Evolutionary conservation across 768 basidiomycete species (phyloP), one percentile per base, ranked within the genome.

Genomic region (Fomitopsis pulvina): DNA sequence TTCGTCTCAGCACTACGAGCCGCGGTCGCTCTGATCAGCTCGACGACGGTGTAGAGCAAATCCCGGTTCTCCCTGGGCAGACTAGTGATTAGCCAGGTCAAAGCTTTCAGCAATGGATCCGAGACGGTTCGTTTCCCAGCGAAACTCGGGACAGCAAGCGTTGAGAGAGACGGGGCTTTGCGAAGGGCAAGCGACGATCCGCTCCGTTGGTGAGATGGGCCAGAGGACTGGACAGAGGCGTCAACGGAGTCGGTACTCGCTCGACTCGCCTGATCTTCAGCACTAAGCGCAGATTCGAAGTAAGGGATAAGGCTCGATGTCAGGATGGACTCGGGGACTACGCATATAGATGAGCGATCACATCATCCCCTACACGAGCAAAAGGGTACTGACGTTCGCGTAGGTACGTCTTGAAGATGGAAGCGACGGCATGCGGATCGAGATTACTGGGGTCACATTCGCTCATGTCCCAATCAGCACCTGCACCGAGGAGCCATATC

Each of bases 381-480:
- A 58, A 29, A 42, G 27, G 28, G 20, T 6, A 76, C 93, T 72
- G 68, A 95, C 93, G 71, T 77, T 96, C 92, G 50, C 94, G 85
- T 38, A 97, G 72, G 64, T 83, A 97, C 1, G 90, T 85, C 66
- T 95, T 96, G 71, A 95, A 96, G 26, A 95, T 71, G 22, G 90
- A 89, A 18, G 93, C 84, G 6, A 97, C 93, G 1, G 92, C 90
- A 65, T 97, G 92, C 41, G 94, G 94, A 62, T 97, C 94, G 29
- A 97, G 69, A 60, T 97, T 92, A 7, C 87, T 81, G 22, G 92
- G 92, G 44, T 78, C 77, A 54, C 83, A 87, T 53, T 80, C 78
- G 34, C 74, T 68, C 69, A 97, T 78, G 61, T 92, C 85, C 59
- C 85, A 91, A 68, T 97, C 94, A 45, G 85, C 87, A 50, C 92